These are phyloP conservation scores for Petunia secreta DNA, from an alignment of 257 asterid genomes.

Conservation along the genomic window DNA sequence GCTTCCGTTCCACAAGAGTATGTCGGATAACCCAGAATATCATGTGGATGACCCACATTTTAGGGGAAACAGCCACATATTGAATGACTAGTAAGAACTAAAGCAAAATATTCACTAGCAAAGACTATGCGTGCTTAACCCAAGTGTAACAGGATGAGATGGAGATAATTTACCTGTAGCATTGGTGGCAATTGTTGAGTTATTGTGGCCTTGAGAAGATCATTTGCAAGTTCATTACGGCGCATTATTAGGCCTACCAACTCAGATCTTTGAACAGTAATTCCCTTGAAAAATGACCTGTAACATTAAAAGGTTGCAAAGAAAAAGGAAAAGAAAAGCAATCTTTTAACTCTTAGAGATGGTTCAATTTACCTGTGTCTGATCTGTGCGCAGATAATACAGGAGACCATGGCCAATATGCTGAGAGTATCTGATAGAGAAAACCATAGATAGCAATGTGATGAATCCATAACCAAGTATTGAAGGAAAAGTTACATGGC, in stretches of 20 bases:
- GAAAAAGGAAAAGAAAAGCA: conserved; percentile 19
- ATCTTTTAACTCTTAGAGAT: not conserved
- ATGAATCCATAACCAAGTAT: not conserved
- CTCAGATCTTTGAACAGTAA: conserved; percentile 80
- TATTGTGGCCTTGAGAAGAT: conserved; percentile 77
- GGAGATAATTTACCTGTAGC: conserved; percentile 55
- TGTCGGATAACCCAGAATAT: not conserved
- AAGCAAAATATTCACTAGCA: conserved; percentile 22
- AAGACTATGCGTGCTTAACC: conserved; percentile 1
- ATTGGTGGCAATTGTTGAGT: conserved; percentile 89
- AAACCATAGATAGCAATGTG: conserved; percentile 24
- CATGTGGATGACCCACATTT: not conserved
- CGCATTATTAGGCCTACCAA: conserved; percentile 87
- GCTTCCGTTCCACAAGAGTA: no score
- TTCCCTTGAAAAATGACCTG: conserved; percentile 62
- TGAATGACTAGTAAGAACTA: not conserved
- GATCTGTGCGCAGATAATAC: conserved; percentile 92
- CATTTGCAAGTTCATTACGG: conserved; percentile 95
- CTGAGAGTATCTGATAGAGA: conserved; percentile 64
- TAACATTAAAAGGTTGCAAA: conserved; percentile 27
- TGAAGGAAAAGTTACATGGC: not conserved
- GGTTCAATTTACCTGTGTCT: conserved; percentile 68
- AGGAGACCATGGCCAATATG: conserved; percentile 71
- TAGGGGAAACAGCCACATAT: not conserved
- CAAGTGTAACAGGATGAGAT: not conserved